Percentiles rank a stretch among this genome's conserved stretches.
phyloP scores from a whole-genome alignment of 306 rosid species.

The Glycine tomentella region DNA sequence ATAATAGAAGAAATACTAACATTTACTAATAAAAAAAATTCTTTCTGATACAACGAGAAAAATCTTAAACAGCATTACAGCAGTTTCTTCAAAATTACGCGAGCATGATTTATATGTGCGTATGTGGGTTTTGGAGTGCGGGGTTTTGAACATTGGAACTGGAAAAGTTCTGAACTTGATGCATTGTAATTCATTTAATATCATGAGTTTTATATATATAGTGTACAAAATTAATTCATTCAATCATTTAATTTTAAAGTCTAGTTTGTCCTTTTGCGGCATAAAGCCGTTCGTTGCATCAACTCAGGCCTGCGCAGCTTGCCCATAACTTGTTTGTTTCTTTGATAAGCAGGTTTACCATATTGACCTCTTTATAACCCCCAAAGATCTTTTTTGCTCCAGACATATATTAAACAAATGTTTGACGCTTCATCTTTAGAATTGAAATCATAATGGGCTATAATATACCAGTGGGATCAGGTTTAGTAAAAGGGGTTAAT shows the following conservation, averaged over 20 bases:
- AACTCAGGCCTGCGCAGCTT: constrained; percentile 51
- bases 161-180: background rate
- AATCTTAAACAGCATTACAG: too few relatives aligned
- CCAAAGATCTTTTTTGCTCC: too few relatives aligned
- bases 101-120: background rate
- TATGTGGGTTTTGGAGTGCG: background rate
- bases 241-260: constrained; percentile 48
- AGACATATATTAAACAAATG: too few relatives aligned
- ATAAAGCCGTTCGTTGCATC: constrained; percentile 63
- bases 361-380: constrained; percentile 40
- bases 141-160: background rate
- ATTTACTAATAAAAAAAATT: too few relatives aligned
- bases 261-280: constrained; percentile 55
- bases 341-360: constrained; percentile 46
- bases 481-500: too few relatives aligned
- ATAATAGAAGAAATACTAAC: too few relatives aligned
- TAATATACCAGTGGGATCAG: too few relatives aligned
- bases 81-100: too few relatives aligned
- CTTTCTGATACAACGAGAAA: too few relatives aligned
- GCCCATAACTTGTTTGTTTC: constrained; percentile 47
- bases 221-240: constrained; percentile 28
- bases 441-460: too few relatives aligned
- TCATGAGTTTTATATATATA: background rate
- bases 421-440: too few relatives aligned
- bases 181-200: background rate